These are phyloP conservation scores for Codiaeum variegatum DNA, from an alignment of 441 rosid species.

Conservation along the genomic window DNA sequence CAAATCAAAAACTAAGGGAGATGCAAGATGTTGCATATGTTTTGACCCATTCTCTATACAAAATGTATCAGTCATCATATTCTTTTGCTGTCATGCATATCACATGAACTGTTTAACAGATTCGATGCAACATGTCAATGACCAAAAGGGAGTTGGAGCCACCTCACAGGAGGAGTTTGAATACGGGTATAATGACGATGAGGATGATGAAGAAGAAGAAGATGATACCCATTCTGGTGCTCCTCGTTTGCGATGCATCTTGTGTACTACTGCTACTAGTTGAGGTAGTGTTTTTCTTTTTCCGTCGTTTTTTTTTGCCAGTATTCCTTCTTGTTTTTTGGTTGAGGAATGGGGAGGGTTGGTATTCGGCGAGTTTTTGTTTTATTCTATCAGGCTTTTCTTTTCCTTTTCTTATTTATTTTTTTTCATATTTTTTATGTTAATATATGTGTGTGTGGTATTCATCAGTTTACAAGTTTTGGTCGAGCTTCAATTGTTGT, in stretches of 20 bases:
- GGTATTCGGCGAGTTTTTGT: slow-evolving; percentile 1
- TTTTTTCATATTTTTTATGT: background rate
- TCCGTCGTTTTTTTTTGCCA: no score
- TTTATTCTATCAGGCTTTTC: slow-evolving; percentile 4
- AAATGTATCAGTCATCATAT: slow-evolving; percentile 65
- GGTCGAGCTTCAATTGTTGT: slow-evolving; percentile 17
- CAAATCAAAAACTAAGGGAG: slow-evolving; percentile 86
- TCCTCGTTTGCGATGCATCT: slow-evolving; percentile 70
- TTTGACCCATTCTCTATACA: slow-evolving; percentile 85
- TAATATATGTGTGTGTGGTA: slow-evolving; percentile 12
- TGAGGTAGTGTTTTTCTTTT: slow-evolving; percentile 28
- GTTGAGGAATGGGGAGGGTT: background rate
- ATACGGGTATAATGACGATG: slow-evolving; percentile 41
- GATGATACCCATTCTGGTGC: slow-evolving; percentile 38
- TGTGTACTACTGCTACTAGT: slow-evolving; percentile 90
- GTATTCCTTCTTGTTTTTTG: slow-evolving; percentile 8
- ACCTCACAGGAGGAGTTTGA: slow-evolving; percentile 33
- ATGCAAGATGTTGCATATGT: slow-evolving; percentile 91
- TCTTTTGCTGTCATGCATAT: slow-evolving; percentile 96
- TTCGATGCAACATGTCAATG: slow-evolving; percentile 51
- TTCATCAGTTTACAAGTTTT: slow-evolving; percentile 11
- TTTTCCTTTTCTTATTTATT: background rate
- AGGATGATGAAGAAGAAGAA: slow-evolving; percentile 45
- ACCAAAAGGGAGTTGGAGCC: slow-evolving; percentile 35
- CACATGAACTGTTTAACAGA: slow-evolving; percentile 82